phyloP scores from a whole-genome alignment of 2,329 filamentous ascomycete species.

The Fusarium tjaetaba region DNA sequence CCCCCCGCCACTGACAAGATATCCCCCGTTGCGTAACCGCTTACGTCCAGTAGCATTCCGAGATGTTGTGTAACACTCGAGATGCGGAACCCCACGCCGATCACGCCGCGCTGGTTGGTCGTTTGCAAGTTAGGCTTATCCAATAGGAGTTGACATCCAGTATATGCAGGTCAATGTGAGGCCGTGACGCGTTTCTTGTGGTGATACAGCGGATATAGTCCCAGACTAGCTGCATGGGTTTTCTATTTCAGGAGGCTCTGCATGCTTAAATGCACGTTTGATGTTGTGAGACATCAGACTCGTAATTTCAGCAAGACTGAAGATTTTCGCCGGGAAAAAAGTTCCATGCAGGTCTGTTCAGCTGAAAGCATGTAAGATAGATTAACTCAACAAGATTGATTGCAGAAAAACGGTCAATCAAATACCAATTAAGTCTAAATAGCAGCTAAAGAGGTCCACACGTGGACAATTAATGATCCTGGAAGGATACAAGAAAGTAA shows the following conservation, averaged over 20 bases:
- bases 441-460: neutral
- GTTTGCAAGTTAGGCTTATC: neutral
- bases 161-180: neutral
- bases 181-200: neutral
- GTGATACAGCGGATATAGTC: neutral
- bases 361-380: neutral
- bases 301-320: neutral
- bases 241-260: neutral
- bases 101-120: neutral
- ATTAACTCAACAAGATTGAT: neutral
- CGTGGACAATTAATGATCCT: neutral
- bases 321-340: neutral
- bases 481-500: constrained; percentile 8
- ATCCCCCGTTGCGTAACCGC: neutral
- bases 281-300: neutral
- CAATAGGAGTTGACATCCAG: neutral
- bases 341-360: neutral
- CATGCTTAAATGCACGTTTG: neutral
- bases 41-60: neutral
- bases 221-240: neutral
- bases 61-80: constrained; percentile 23
- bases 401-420: neutral
- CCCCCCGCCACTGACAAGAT: too few species aligned
- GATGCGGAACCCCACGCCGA: neutral
- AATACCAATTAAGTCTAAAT: neutral